Base-by-base conservation (phyloP, 1,139 yeast species). In the Kodamaea sp. region DNA sequence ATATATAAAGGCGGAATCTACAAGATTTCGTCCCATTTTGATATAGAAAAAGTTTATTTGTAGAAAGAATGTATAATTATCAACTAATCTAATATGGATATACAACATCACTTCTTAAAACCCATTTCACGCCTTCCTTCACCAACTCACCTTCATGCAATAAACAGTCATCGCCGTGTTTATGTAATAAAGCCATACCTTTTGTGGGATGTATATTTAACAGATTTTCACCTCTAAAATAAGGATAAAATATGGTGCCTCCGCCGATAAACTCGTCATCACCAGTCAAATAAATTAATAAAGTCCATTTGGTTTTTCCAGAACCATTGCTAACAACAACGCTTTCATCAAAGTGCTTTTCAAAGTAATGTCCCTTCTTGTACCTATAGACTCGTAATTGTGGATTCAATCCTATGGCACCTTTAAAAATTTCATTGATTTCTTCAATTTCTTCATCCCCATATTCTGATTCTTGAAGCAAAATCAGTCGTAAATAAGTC, bases 151-250 rank as follows among this genome's bases (percentile, higher is more conserved):
- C 85, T 50, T 80, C 85, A 48, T 81, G 87, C 38, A 70, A 55
- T 47, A 81, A 54, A 52, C 87, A 81, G 48, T 79, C 83, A 42
- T 77, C 81, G 0, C 86, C 86, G 52, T 81, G 87, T 46, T 79
- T 79, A 51, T 81, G 87, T 36, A 81, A 58, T 32, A 81, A 62
- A 0, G 83, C 82, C 74, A 75, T 67, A 0, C 86, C 87, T 46
- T 67, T 70, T 8, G 58, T 50, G 0, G 84, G 84, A 41, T 71
- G 74, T 1, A 79, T 63, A 35, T 63, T 65, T 37, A 70, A 43
- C 4, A 55, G 51, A 4, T 40, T 37, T 1, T 50, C 53, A 1
- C 58, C 58, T 9, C 59, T 54, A 7, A 39, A 30, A 4, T 65
- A 65, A 1, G 69, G 64, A 45, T 79, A 67, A 46, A 81, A 81